A percentile compares a stretch with the other conserved stretches of the same genome.
Conservation (phyloP, 139 green algal genomes). For the Gonium pectorale region DNA sequence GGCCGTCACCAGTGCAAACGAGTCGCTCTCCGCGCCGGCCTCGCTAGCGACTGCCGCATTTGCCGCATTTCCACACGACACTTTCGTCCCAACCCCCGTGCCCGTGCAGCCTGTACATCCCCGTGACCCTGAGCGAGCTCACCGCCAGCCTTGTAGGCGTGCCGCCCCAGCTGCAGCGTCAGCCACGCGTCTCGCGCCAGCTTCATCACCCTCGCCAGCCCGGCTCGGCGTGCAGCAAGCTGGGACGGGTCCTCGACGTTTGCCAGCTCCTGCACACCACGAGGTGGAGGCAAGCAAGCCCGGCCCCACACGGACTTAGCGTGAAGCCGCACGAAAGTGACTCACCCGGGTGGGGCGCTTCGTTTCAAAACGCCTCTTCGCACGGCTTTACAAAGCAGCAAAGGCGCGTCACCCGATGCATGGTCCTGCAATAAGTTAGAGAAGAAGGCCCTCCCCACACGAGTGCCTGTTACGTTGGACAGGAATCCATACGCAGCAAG, state of each 20-base stretch:
- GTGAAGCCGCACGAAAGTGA: no score
- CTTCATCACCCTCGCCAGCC: not conserved
- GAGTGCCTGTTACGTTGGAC: no score
- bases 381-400: no score
- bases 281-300: not conserved
- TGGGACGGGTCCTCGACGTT: not conserved
- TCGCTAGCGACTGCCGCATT: not conserved
- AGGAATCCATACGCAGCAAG: no score
- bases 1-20: no score
- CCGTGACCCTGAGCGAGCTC: not conserved
- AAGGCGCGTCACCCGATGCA: no score
- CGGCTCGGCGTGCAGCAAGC: not conserved
- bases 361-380: no score
- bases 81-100: not conserved
- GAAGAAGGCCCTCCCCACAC: no score
- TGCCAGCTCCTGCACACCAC: constrained; percentile 14
- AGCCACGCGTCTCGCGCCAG: constrained; percentile 8
- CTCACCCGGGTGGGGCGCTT: no score
- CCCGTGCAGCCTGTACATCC: not conserved
- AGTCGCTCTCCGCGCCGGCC: no score
- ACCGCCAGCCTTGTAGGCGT: constrained; percentile 7
- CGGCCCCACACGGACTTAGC: no score
- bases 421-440: no score
- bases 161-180: constrained; percentile 7
- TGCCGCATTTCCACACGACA: not conserved